These are phyloP conservation scores for Ananas comosus DNA, from an alignment of 176 grass and related monocot genomes.

Conservation along the genomic window DNA sequence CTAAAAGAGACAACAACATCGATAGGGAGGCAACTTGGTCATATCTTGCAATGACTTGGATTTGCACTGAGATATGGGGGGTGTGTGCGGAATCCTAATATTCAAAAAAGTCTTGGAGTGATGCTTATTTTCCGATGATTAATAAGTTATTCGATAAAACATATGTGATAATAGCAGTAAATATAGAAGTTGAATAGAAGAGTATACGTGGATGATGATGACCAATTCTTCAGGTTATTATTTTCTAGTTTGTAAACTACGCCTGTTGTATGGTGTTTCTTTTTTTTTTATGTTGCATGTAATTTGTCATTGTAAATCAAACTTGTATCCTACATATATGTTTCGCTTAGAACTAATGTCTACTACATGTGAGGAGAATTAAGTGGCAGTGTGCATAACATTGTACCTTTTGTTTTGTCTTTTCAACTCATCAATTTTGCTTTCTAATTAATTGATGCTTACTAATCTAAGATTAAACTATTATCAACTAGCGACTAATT, in stretches of 20 bases:
- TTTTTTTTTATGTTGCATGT: no score
- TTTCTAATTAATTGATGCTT: no score
- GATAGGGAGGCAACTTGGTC: not conserved
- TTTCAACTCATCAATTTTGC: no score
- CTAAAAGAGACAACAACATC: not conserved
- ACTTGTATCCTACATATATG: no score
- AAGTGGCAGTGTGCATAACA: no score
- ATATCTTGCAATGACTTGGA: not conserved
- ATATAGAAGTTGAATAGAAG: not conserved
- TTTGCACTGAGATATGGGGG: conserved; percentile 4
- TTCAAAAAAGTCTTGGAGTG: not conserved
- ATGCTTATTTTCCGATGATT: conserved; percentile 2
- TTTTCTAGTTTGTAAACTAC: not conserved
- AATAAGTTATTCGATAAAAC: conserved; percentile 9
- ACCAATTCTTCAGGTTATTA: not conserved
- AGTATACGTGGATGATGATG: not conserved
- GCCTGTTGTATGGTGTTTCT: no score
- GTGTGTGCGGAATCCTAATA: conserved; percentile 2
- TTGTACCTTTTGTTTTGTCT: no score
- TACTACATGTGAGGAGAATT: no score
- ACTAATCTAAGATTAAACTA: no score
- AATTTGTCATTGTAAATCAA: no score
- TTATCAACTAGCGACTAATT: no score
- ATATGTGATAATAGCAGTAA: not conserved
- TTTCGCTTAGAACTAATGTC: no score